Evolutionary conservation across 1,284 basidiomycete genomes (phyloP), one percentile per base, ranked within the genome.

Genomic region (Irpex rosettiformis): DNA sequence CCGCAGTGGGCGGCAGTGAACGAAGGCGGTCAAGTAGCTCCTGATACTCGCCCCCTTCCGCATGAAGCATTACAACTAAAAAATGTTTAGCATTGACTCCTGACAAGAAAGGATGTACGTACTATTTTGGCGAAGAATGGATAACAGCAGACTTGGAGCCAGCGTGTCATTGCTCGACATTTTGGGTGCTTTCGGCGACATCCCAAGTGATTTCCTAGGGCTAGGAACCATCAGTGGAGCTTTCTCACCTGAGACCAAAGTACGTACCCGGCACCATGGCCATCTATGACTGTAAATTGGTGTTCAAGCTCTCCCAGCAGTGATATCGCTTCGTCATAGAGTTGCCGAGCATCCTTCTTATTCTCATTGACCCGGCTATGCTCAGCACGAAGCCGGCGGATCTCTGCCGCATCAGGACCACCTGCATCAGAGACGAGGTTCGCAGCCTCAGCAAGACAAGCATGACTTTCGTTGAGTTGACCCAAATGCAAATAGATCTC

Each of bases 121-220:
- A 94, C 92, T 86, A 65, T 89, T 88, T 68, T 89, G 86, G 18
- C 86, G 79, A 21, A 96, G 72, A 16, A 95, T 78, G 7, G 81
- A 74, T 1, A 86, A 86, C 7, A 91, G 74, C 2, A 92, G 70
- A 3, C 79, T 76, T 0, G 93, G 89, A 7, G 86, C 80, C n/a
- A 93, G 70, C 5, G 83, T 74, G 52, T 92, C 89, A 37, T 66
- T 60, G 24, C 3, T 25, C 18, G 22, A 54, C 10, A 18, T 16
- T 13, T 57, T 59, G 4, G 52, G 18, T 7, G 68, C 64, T n/a
- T 71, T 69, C 8, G 72, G 69, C 13, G 74, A 74, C 57, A 64
- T 62, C 22, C 43, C 57, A 8, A 71, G 74, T 49, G 79, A 83
- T 65, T 75, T 77, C 49, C 81, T 73, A 21, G 75, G 75, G 22